A percentile compares a stretch with the other conserved stretches of the same genome.
These are phyloP conservation scores for Neocucurbitaria cava DNA, from an alignment of 2,329 filamentous ascomycete genomes.

Conservation along the genomic window DNA sequence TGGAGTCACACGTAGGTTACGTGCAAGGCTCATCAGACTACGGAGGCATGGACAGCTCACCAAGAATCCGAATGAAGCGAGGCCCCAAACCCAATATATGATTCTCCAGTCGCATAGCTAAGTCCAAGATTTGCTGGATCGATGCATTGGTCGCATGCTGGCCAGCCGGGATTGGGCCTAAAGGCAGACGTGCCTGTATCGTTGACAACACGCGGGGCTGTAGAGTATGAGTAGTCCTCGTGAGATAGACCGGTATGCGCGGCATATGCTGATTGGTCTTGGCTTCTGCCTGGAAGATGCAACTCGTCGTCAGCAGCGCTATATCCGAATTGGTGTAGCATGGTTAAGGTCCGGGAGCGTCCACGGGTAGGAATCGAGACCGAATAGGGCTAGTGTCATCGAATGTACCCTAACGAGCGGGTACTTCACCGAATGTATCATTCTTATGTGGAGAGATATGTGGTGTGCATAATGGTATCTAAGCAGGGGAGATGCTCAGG, in stretches of 20 bases:
- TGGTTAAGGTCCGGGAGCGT: neutral
- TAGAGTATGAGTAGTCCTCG: neutral
- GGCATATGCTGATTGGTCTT: constrained; percentile 8
- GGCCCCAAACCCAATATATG: neutral
- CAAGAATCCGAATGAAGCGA: constrained; percentile 12
- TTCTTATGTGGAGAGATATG: neutral
- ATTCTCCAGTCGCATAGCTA: neutral
- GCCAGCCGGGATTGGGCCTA: neutral
- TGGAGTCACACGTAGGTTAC: neutral
- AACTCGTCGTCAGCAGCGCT: neutral
- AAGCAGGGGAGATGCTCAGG: neutral
- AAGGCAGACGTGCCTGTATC: neutral
- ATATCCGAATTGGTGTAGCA: constrained; percentile 3
- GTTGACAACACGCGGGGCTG: neutral
- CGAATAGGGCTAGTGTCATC: neutral
- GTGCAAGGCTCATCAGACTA: constrained; percentile 7
- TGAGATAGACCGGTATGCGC: neutral
- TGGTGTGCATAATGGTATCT: neutral
- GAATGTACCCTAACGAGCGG: neutral
- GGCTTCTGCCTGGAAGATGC: constrained; percentile 3
- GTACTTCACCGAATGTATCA: neutral
- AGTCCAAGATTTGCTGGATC: neutral
- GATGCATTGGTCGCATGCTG: neutral
- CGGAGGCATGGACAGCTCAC: constrained; percentile 15
- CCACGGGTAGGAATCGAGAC: neutral